Evolutionary conservation across 73 alveolate genomes (phyloP).

Genomic region (Paramecium sexaurelia): DNA sequence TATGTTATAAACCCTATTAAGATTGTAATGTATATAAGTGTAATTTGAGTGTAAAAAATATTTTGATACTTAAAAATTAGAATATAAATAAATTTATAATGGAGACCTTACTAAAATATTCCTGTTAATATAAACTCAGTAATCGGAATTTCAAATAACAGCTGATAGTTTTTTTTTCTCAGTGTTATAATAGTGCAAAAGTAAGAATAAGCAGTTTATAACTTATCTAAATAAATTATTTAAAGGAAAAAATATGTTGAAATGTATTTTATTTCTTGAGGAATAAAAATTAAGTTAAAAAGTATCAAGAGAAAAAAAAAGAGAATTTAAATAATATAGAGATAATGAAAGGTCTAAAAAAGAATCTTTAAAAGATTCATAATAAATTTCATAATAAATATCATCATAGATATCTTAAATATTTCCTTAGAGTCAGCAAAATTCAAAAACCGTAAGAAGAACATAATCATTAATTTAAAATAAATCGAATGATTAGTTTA

Average conservation of each 20-base stretch:
- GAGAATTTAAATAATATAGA: not conserved
- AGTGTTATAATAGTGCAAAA: not conserved
- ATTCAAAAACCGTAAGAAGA: not conserved
- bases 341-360: not conserved
- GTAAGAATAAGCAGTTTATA: not conserved
- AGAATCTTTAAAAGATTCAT: not conserved
- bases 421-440: not conserved
- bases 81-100: not conserved
- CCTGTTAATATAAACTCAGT: not conserved
- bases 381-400: not conserved
- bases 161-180: not conserved
- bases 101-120: not conserved
- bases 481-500: not conserved
- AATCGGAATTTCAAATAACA: not conserved
- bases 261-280: not conserved
- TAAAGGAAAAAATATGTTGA: not conserved
- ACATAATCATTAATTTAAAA: not conserved
- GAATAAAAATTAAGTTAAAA: not conserved
- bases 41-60: conserved; percentile 35
- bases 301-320: not conserved
- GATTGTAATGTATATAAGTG: not conserved
- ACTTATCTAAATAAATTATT: not conserved
- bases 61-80: not conserved
- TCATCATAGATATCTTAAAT: not conserved
- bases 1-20: not conserved